Percentiles rank a stretch among this genome's conserved stretches.
Evolutionary conservation across 1,139 yeast genomes (phyloP).

Genomic region (Hansenula sp.): DNA sequence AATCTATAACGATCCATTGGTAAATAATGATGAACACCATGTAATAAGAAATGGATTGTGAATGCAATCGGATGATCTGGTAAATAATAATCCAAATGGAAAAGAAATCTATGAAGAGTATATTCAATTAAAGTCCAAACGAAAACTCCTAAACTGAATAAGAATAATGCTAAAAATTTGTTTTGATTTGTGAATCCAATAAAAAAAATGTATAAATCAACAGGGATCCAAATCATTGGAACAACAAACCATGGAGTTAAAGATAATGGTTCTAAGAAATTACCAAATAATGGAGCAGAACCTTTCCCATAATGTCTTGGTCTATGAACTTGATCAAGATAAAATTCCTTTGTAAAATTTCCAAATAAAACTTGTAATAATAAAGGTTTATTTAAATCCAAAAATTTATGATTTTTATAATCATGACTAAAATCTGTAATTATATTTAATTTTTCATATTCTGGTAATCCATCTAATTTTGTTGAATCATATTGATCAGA

Average conservation of each 20-base stretch:
- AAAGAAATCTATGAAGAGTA: conserved; percentile 79
- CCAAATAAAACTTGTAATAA: conserved; percentile 73
- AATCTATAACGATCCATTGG: conserved; percentile 95
- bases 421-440: conserved; percentile 77
- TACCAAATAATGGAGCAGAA: conserved; percentile 83
- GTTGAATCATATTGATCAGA: conserved; percentile 37
- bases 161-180: conserved; percentile 26
- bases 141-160: conserved; percentile 63
- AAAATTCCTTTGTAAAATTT: conserved; percentile 78
- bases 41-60: conserved; percentile 82
- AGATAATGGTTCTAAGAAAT: conserved; percentile 66
- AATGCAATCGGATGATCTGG: conserved; percentile 77
- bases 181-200: conserved; percentile 35
- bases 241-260: conserved; percentile 78
- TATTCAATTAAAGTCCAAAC: conserved; percentile 94
- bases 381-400: conserved; percentile 80
- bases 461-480: conserved; percentile 60
- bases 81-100: conserved; percentile 82
- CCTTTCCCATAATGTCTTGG: conserved; percentile 94
- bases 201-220: conserved; percentile 49
- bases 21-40: conserved; percentile 94
- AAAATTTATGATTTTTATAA: conserved; percentile 70
- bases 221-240: conserved; percentile 87
- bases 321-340: conserved; percentile 92
- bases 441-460: conserved; percentile 65